A percentile compares a stretch with the other conserved stretches of the same genome.
Evolutionary conservation across 208 protist species (phyloP).

Genomic region (Leishmania major): DNA sequence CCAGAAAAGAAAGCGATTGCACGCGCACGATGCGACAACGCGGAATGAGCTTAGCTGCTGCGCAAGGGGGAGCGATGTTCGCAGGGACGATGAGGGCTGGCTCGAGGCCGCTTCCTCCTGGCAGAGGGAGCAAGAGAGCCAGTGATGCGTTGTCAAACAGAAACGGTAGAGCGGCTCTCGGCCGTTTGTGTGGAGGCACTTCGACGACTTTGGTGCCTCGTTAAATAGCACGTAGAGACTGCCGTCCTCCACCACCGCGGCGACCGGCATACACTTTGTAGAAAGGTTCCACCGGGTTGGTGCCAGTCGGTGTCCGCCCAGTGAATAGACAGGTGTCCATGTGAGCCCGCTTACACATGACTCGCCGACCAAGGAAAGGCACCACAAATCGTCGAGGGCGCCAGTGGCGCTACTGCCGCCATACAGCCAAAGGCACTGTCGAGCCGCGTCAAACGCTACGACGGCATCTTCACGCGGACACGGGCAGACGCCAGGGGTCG

Average conservation of each 20-base stretch:
- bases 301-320: slow-evolving; percentile 5
- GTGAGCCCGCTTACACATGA: neutral
- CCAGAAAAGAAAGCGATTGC: slow-evolving; percentile 15
- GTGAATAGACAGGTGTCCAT: slow-evolving; percentile 9
- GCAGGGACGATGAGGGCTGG: neutral
- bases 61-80: neutral
- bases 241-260: slow-evolving; percentile 4
- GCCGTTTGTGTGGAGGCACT: neutral
- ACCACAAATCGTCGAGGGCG: slow-evolving; percentile 12
- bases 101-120: neutral
- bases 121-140: neutral
- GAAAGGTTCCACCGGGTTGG: neutral
- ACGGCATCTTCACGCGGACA: slow-evolving; percentile 12
- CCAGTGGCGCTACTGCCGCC: slow-evolving; percentile 10
- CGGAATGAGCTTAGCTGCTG: neutral
- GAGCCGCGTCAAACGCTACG: slow-evolving; percentile 8
- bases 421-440: slow-evolving; percentile 16
- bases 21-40: slow-evolving; percentile 11
- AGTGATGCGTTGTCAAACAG: slow-evolving; percentile 13
- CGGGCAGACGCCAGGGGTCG: slow-evolving; percentile 5
- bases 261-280: neutral
- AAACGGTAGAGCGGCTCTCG: slow-evolving; percentile 10
- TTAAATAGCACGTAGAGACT: slow-evolving; percentile 12
- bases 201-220: neutral
- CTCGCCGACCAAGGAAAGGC: neutral